A percentile compares a stretch with the other conserved stretches of the same genome.
Conservation (phyloP, 306 rosid genomes). For the Fragaria ananassa region DNA sequence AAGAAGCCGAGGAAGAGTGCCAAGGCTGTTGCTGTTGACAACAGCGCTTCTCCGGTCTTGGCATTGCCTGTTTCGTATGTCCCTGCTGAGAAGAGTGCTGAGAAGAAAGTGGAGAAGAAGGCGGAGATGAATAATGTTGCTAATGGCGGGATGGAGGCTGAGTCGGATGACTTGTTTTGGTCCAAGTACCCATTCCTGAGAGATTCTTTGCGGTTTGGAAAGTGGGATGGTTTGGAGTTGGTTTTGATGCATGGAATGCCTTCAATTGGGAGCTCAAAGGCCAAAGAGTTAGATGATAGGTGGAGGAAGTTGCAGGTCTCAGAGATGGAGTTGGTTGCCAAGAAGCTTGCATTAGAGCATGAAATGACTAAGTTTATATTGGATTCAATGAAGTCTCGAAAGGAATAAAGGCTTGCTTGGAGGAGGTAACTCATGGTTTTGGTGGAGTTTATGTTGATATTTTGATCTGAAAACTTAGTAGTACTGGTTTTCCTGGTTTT, state of each 20-base stretch:
- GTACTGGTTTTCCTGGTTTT: neutral
- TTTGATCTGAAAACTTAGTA: neutral
- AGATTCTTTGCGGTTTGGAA: constrained; percentile 16
- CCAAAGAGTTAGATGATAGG: constrained; percentile 34
- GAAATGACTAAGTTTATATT: constrained; percentile 31
- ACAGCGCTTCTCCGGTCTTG: constrained; percentile 9
- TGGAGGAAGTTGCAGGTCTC: constrained; percentile 35
- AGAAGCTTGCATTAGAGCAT: constrained; percentile 29
- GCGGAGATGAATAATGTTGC: constrained; percentile 7
- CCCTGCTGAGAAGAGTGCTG: neutral
- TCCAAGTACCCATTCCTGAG: constrained; percentile 25
- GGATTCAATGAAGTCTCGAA: constrained; percentile 24
- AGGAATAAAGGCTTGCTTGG: constrained; percentile 9
- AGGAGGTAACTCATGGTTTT: constrained; percentile 5
- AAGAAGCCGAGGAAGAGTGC: constrained; percentile 20
- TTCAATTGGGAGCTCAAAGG: constrained; percentile 28
- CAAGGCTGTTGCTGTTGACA: constrained; percentile 3
- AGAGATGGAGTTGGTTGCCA: constrained; percentile 31
- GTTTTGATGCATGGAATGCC: constrained; percentile 26
- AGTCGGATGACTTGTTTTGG: constrained; percentile 13
- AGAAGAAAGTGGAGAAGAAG: neutral
- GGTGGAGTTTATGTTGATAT: constrained; percentile 11
- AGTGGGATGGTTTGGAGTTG: constrained; percentile 3
- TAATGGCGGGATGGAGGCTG: constrained; percentile 17
- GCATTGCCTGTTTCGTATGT: constrained; percentile 13